A percentile compares a stretch with the other conserved stretches of the same genome.
These are phyloP conservation scores for Zoysia japonica DNA, from an alignment of 176 grass and related monocot species.

Conservation along the genomic window DNA sequence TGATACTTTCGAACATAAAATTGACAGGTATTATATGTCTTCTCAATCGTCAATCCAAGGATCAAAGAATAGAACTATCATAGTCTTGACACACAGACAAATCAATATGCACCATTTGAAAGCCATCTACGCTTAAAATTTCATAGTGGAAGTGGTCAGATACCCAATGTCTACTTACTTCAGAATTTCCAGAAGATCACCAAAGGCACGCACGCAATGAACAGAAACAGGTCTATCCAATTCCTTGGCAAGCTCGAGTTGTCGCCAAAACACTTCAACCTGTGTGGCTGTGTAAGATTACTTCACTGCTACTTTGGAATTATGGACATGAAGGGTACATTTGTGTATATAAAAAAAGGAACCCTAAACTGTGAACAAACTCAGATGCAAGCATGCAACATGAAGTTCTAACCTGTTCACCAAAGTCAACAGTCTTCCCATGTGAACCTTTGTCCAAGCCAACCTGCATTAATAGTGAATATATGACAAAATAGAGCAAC, in stretches of 20 bases:
- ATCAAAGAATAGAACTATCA: conserved; percentile 9
- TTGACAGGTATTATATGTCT: not conserved
- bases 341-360: conserved; percentile 16
- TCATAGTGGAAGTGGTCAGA: not conserved
- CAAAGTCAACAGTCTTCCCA: conserved; percentile 69
- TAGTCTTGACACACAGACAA: not conserved
- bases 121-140: not conserved
- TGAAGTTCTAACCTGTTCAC: conserved; percentile 62
- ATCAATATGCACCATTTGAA: not conserved
- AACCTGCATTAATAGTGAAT: conserved; percentile 51
- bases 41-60: not conserved
- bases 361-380: conserved; percentile 25
- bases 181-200: conserved; percentile 80
- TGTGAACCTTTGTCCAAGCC: conserved; percentile 90
- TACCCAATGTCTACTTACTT: conserved; percentile 46
- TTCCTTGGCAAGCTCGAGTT: conserved; percentile 90
- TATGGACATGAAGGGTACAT: conserved; percentile 7
- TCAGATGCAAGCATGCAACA: not conserved
- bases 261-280: conserved; percentile 71
- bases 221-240: conserved; percentile 76
- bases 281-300: conserved; percentile 49
- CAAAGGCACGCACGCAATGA: conserved; percentile 85
- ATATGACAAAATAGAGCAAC: not conserved
- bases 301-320: conserved; percentile 16
- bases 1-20: conserved; percentile 8